Evolutionary conservation across 768 basidiomycete species (phyloP).

Genomic region (Tricholoma terreum): DNA sequence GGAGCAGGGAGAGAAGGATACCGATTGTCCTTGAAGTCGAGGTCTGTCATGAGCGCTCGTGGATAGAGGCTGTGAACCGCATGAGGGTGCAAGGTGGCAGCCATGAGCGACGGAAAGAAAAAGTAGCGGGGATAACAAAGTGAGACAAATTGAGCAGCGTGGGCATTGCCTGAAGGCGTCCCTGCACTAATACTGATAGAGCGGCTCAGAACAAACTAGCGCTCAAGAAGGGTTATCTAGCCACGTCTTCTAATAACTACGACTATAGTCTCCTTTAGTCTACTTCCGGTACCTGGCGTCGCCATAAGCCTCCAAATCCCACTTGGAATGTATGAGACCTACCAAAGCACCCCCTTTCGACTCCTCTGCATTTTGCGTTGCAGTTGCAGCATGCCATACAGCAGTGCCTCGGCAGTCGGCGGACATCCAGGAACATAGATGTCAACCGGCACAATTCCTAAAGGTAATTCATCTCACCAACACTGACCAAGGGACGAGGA

Average conservation of each 20-base stretch:
- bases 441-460: constrained; percentile 96
- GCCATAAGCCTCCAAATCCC: neutral
- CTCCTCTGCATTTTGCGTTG: constrained; percentile 94
- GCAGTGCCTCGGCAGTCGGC: constrained; percentile 92
- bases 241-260: neutral
- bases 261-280: constrained; percentile 1
- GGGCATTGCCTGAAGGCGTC: no score
- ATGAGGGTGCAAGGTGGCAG: constrained; percentile 48
- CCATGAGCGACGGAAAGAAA: constrained; percentile 31
- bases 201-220: no score
- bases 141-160: constrained; percentile 1
- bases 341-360: constrained; percentile 88
- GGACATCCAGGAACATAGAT: constrained; percentile 97
- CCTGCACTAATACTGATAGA: no score
- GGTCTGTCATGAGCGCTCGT: constrained; percentile 53
- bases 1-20: constrained; percentile 38
- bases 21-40: constrained; percentile 63
- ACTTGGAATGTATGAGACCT: constrained; percentile 16
- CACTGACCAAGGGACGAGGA: constrained; percentile 2
- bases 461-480: constrained; percentile 6
- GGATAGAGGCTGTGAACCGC: constrained; percentile 43
- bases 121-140: constrained; percentile 1
- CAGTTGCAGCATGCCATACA: constrained; percentile 95
- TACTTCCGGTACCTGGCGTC: constrained; percentile 56
- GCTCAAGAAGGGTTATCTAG: no score